Base-by-base conservation (phyloP, 2,329 filamentous ascomycete species). In the Metarhizium guizhouense region DNA sequence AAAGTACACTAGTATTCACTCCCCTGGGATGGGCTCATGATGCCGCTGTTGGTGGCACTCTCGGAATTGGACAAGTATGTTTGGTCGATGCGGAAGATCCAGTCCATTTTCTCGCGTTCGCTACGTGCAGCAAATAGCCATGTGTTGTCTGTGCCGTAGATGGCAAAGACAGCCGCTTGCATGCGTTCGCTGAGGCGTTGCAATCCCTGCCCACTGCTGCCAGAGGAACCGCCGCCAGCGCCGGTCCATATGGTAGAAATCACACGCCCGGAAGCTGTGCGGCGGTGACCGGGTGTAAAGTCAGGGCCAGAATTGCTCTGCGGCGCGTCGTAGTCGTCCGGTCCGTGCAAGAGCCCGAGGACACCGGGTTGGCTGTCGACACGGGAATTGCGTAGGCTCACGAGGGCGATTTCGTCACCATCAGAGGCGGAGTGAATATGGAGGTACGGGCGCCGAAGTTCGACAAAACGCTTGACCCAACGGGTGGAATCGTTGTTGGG, bases 61-160 rank as follows among this genome's bases (percentile, higher is more conserved):
- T 73, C 74, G 54, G 70, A 74, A 11, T 71, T 75, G 40, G 78
- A 75, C 63, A 80, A 70, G 62, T 80, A 83, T 53, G 86, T 89
- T 76, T 96, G 88, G 71, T 99, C 94, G 63, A 99, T 90, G 65
- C 88, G 87, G 70, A 95, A 82, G 63, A 99, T 96, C 94, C 94
- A 99, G 69, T 97, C 94, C 63, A 92, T 86, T 77, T 96, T 96
- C 70, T 96, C 92, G 51, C 86, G 81, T 74, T 96, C 93, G 64
- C 85, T 93, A 57, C 91, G 81, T 29, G 91, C 89, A 14, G 91
- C 90, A 70, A 99, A 97, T 45, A 99, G 78, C 82, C 92, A 99
- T 36, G 92, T 96, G 71, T 96, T 96, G 69, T 94, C 88, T 57
- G 87, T 89, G 47, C 90, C 93, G 67, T 97, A 99, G 52, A 99